Conservation (phyloP, 1,284 basidiomycete genomes). For the Marasmius sp. region DNA sequence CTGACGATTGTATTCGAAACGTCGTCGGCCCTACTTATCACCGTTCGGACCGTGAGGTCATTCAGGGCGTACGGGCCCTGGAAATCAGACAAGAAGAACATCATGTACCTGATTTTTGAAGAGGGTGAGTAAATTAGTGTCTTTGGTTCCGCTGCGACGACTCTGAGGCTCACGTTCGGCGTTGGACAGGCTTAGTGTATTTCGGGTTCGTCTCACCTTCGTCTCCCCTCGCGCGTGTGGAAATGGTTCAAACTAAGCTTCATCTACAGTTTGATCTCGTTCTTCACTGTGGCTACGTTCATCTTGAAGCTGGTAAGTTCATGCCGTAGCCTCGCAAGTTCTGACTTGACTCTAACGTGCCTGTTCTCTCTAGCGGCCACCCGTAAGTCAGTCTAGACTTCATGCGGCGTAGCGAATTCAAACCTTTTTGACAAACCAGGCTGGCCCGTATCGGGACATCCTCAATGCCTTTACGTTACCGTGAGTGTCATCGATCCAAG, state of each 20-base stretch:
- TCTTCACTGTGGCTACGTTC: slow-evolving; percentile 7
- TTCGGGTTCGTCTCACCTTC: slow-evolving; percentile 7
- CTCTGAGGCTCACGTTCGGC: neutral
- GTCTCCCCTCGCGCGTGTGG: too few species aligned
- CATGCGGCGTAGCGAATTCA: neutral
- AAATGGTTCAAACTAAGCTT: neutral
- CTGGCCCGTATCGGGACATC: slow-evolving; percentile 7
- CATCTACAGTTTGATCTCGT: slow-evolving; percentile 1
- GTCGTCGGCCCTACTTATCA: slow-evolving; percentile 2
- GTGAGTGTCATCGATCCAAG: neutral
- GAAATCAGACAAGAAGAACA: slow-evolving; percentile 2
- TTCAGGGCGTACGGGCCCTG: slow-evolving; percentile 6
- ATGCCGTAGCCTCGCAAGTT: neutral
- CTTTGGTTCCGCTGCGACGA: neutral
- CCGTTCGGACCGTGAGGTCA: slow-evolving; percentile 7
- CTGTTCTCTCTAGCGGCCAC: slow-evolving; percentile 7
- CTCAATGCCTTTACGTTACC: slow-evolving; percentile 12
- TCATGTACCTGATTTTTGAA: slow-evolving; percentile 10
- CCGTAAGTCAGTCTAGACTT: neutral
- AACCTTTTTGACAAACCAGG: neutral
- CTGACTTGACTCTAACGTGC: neutral
- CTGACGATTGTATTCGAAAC: slow-evolving; percentile 14
- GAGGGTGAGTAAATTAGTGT: slow-evolving; percentile 4
- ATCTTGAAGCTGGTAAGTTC: slow-evolving; percentile 10
- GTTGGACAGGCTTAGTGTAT: slow-evolving; percentile 7